Evolutionary conservation across 352 stramenopile species (phyloP), one percentile per base, ranked within the genome.

Genomic region (Phytophthora citricola): DNA sequence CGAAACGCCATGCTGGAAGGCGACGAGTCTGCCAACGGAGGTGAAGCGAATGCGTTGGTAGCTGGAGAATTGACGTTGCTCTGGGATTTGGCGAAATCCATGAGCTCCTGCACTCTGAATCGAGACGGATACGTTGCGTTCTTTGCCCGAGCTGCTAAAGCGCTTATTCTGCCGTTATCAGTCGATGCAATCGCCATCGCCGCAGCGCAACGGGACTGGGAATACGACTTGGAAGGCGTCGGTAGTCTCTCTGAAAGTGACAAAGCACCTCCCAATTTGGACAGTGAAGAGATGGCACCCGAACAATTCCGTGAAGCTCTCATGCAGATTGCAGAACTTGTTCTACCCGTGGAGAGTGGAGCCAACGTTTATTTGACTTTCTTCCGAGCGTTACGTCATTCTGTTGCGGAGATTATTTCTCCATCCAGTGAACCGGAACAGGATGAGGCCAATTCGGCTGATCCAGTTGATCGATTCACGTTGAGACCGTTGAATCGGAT

Each of bases 261-360:
- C 3, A 63, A 63, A 55, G 38, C 34, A 34, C 11, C 32, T 14
- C 50, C 44, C 44, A 34, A 4, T 27, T 14, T 69, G 24, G 41
- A 71, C 11, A 58, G 53, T 5, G 49, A 63, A 31, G 47, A 50
- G 4, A 73, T 93, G 63, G 53, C 63, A 46, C 34, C 73, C 11
- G 79, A 82, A 40, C 65, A 78, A 48, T 92, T 93, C 43, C 65
- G 76, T 17, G 83, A 90, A 22, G 76, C 85, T 3, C 41, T 92
- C 14, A 75, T 92, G 62, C 74, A 90, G 45, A 43, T 87, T 22
- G 78, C 81, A 4, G 85, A 92, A 29, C 69, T 93, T 22, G 31
- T 91, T 43, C 65, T 93, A 38, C 77, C 84, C 0, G 69, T 91
- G 1, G 82, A 93, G 51, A 90, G 78, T 60, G 61, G 78, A 12